Evolutionary conservation across 2,329 filamentous ascomycete species (phyloP).

Genomic region (Stemphylium lycopersici): DNA sequence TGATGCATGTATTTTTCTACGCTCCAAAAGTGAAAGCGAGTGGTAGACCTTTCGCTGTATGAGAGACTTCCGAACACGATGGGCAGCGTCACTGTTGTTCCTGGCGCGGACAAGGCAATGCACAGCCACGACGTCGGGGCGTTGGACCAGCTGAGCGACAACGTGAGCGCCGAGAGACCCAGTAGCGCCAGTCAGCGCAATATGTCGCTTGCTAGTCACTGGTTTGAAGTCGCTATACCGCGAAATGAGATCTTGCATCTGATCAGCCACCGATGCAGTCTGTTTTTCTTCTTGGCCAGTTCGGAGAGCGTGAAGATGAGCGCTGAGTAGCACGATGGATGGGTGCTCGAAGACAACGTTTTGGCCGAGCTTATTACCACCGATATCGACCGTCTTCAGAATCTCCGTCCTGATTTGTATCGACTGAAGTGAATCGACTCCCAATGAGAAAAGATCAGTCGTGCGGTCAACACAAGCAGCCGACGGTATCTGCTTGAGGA

Average conservation of each 20-base stretch:
- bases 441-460: conserved; percentile 65
- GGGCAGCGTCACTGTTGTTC: conserved; percentile 37
- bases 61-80: conserved; percentile 48
- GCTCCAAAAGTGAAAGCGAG: conserved; percentile 24
- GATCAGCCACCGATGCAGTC: conserved; percentile 44
- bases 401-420: conserved; percentile 62
- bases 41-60: conserved; percentile 47
- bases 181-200: conserved; percentile 67
- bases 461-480: conserved; percentile 30
- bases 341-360: conserved; percentile 67
- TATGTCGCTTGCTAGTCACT: conserved; percentile 12
- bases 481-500: conserved; percentile 20
- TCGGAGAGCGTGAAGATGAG: conserved; percentile 53
- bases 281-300: conserved; percentile 43
- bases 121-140: conserved; percentile 46
- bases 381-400: conserved; percentile 57
- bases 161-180: conserved; percentile 70
- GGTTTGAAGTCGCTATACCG: conserved; percentile 51
- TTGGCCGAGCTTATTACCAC: conserved; percentile 54
- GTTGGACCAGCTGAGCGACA: conserved; percentile 46
- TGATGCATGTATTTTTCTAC: conserved; percentile 44
- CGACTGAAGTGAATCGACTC: conserved; percentile 65
- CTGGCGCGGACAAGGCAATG: conserved; percentile 61
- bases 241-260: conserved; percentile 55
- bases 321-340: conserved; percentile 55